phyloP scores from a whole-genome alignment of 257 asterid species.

The Capsicum rhomboideum region DNA sequence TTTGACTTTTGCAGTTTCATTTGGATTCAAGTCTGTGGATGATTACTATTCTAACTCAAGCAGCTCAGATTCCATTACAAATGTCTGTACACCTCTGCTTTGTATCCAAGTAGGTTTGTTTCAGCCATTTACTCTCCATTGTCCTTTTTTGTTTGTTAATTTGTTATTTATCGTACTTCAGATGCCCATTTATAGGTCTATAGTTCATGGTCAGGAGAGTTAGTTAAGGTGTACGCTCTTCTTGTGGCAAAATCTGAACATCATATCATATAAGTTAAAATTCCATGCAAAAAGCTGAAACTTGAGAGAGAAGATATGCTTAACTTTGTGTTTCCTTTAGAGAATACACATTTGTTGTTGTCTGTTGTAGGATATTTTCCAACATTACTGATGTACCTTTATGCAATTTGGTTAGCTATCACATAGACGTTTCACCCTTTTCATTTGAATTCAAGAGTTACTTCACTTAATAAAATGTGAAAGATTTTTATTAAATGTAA shows the following conservation, averaged over 20 bases:
- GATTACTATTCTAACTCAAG: conserved; percentile 91
- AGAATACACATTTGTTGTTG: background rate
- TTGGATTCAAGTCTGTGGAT: conserved; percentile 95
- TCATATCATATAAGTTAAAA: background rate
- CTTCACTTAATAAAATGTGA: background rate
- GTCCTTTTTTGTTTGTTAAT: background rate
- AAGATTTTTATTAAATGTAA: background rate
- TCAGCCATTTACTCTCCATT: background rate
- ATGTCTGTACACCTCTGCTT: conserved; percentile 66
- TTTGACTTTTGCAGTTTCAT: conserved; percentile 51
- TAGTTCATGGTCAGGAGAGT: background rate
- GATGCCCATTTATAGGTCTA: background rate
- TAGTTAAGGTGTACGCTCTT: background rate
- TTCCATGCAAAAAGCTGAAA: background rate
- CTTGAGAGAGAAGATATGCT: background rate
- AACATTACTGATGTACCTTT: background rate
- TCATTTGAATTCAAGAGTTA: background rate
- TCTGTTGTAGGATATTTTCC: background rate
- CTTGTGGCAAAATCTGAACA: background rate
- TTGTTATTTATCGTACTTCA: background rate
- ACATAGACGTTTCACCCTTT: background rate
- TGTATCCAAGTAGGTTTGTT: conserved; percentile 78
- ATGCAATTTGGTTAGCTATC: background rate
- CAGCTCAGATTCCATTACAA: conserved; percentile 79
- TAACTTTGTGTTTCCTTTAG: background rate